phyloP scores from a whole-genome alignment of 495 filamentous ascomycete species.

The Talaromyces stipitatus region DNA sequence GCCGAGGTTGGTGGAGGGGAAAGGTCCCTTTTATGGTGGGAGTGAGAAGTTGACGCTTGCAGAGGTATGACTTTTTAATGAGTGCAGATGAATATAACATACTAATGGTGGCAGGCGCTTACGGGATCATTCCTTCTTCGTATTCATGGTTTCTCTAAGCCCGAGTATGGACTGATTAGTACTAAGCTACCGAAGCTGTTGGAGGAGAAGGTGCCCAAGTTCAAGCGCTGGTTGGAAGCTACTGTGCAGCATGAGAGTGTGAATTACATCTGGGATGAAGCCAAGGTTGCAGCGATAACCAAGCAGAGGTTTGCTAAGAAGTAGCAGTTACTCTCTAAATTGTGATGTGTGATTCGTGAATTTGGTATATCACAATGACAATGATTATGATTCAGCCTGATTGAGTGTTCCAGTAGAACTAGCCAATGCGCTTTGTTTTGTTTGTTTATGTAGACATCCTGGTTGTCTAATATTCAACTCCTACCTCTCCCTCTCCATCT shows the following conservation, averaged over 20 bases:
- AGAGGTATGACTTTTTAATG: slow-evolving; percentile 48
- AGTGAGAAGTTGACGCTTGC: slow-evolving; percentile 65
- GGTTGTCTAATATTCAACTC: neutral
- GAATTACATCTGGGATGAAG: slow-evolving; percentile 52
- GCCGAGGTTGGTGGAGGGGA: slow-evolving; percentile 52
- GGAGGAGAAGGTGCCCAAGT: slow-evolving; percentile 52
- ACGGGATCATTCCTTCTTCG: slow-evolving; percentile 63
- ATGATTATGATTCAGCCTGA: no score
- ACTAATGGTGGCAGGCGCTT: slow-evolving; percentile 37
- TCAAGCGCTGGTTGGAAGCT: slow-evolving; percentile 59
- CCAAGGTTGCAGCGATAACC: slow-evolving; percentile 15
- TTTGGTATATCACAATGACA: no score
- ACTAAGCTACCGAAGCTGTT: slow-evolving; percentile 38
- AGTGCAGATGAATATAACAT: neutral
- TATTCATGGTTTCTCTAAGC: slow-evolving; percentile 40
- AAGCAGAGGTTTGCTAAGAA: slow-evolving; percentile 16
- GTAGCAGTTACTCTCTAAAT: neutral
- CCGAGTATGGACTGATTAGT: slow-evolving; percentile 43
- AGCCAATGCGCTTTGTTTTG: neutral
- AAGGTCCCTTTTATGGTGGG: slow-evolving; percentile 75
- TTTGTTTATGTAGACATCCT: neutral
- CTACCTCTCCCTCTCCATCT: neutral
- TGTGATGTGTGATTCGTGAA: no score
- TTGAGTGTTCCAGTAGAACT: no score
- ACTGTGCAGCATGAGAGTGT: slow-evolving; percentile 59